Percentiles rank a stretch among this genome's conserved stretches.
Evolutionary conservation across 1,284 basidiomycete genomes (phyloP).

Genomic region (Lignosus rhinocerotis): DNA sequence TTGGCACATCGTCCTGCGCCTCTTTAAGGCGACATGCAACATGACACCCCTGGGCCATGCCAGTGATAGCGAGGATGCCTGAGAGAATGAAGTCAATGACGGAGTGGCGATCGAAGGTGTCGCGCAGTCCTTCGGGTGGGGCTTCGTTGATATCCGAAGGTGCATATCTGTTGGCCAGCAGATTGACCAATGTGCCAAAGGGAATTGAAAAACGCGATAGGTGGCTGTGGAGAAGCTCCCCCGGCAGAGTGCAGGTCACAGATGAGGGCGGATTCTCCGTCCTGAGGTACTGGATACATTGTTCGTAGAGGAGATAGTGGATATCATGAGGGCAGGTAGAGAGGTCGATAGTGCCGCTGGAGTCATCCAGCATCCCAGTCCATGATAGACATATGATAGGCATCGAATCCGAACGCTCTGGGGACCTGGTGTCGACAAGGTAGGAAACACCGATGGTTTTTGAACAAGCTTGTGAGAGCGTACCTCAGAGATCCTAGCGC

Average conservation of each 20-base stretch:
- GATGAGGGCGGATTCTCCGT: not conserved
- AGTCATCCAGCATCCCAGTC: too few relatives aligned
- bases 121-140: not conserved
- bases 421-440: too few relatives aligned
- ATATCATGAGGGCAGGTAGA: not conserved
- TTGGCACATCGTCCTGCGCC: not conserved
- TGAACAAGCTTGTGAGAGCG: too few relatives aligned
- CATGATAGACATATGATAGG: too few relatives aligned
- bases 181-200: conserved; percentile 7
- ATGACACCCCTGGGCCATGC: not conserved
- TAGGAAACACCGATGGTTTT: too few relatives aligned
- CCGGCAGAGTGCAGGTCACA: not conserved
- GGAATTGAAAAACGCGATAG: not conserved
- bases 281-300: not conserved
- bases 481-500: too few relatives aligned
- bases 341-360: too few relatives aligned
- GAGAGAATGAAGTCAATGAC: conserved; percentile 5
- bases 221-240: not conserved
- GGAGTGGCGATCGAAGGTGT: not conserved
- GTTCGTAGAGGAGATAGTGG: conserved; percentile 1
- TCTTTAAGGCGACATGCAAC: not conserved
- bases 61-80: not conserved
- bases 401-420: too few relatives aligned
- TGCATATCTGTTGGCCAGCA: not conserved
- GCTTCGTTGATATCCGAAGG: not conserved